Evolutionary conservation across 2,329 filamentous ascomycete species (phyloP).

Genomic region (Pseudohalonectria lignicola): DNA sequence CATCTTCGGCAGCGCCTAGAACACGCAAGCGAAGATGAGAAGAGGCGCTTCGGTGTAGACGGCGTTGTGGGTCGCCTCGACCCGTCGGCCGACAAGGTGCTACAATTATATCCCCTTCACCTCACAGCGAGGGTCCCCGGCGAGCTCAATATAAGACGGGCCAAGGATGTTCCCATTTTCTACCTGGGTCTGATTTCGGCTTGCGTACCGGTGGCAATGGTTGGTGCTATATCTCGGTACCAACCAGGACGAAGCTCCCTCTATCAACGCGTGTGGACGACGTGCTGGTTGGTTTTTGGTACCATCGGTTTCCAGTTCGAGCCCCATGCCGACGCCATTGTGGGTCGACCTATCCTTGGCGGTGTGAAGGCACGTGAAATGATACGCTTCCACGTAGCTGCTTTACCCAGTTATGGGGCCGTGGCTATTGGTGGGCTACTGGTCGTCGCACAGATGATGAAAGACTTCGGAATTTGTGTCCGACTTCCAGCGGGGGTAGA

Average conservation of each 20-base stretch:
- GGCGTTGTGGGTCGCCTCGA: not conserved
- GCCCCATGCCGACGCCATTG: no score
- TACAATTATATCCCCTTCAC: not conserved
- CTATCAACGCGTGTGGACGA: not conserved
- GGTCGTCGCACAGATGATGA: no score
- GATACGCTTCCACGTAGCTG: no score
- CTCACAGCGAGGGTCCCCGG: not conserved
- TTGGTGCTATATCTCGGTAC: not conserved
- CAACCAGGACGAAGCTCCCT: not conserved
- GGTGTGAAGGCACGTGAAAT: no score
- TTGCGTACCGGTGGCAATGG: not conserved
- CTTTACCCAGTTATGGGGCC: no score
- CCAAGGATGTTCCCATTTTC: not conserved
- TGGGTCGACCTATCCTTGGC: no score
- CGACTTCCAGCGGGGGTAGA: no score
- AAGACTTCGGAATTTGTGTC: no score
- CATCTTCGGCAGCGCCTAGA: not conserved
- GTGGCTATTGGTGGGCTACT: no score
- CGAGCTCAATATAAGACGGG: no score
- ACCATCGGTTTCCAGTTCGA: no score
- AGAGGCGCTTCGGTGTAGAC: not conserved
- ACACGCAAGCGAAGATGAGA: not conserved
- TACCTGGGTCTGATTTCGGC: not conserved
- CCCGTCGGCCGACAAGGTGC: not conserved
- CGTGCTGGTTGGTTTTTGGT: not conserved